A percentile compares a stretch with the other conserved stretches of the same genome.
phyloP scores from a whole-genome alignment of 306 rosid genomes.

The Arachis stenosperma region DNA sequence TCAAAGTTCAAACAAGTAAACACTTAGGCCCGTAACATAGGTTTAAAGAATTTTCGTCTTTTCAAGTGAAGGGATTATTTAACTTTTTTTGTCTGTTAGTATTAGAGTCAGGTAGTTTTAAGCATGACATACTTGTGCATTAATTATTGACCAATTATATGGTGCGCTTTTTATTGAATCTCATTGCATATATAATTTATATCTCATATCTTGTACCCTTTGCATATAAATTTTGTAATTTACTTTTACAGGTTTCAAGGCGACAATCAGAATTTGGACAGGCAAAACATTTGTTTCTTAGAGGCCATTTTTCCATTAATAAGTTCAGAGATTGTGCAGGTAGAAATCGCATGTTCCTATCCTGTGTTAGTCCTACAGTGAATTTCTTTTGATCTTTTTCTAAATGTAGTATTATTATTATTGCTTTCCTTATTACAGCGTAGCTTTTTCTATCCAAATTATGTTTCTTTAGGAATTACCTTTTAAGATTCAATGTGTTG shows the following conservation, averaged over 20 bases:
- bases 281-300: slow-evolving; percentile 39
- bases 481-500: neutral
- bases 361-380: neutral
- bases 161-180: neutral
- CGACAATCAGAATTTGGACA: slow-evolving; percentile 48
- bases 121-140: neutral
- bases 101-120: neutral
- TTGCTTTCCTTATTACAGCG: neutral
- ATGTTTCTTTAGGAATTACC: slow-evolving; percentile 12
- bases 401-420: neutral
- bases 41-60: neutral
- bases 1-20: neutral
- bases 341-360: slow-evolving; percentile 30
- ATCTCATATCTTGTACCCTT: neutral
- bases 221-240: slow-evolving; percentile 22
- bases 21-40: neutral
- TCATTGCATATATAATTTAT: neutral
- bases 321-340: slow-evolving; percentile 53
- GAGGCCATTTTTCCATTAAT: slow-evolving; percentile 49
- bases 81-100: neutral
- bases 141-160: slow-evolving; percentile 10
- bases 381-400: neutral
- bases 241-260: slow-evolving; percentile 64
- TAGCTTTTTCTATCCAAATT: neutral
- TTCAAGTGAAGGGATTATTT: neutral